Evolutionary conservation across 1,284 basidiomycete genomes (phyloP).

Genomic region (Ceratobasidium sp.): DNA sequence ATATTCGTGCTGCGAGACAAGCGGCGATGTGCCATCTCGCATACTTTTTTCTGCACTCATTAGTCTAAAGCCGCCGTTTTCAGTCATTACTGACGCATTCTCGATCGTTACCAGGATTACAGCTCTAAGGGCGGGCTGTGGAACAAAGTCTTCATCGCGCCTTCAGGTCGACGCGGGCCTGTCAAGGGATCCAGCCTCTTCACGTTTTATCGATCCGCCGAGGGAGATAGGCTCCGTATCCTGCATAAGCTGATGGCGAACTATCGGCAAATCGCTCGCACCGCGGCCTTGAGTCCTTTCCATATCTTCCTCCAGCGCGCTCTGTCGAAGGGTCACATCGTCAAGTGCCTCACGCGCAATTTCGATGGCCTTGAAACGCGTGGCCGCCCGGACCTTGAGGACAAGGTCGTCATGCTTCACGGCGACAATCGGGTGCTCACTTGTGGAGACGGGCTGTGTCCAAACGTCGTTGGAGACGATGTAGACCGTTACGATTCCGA

Average conservation of each 20-base stretch:
- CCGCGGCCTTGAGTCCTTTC: background rate
- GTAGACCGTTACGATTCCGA: background rate
- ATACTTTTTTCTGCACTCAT: background rate
- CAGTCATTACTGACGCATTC: no score
- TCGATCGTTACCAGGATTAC: background rate
- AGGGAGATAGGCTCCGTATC: background rate
- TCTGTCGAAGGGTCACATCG: background rate
- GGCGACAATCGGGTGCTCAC: background rate
- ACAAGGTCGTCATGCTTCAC: background rate
- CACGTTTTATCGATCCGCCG: background rate
- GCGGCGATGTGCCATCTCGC: no score
- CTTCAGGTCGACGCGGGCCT: no score
- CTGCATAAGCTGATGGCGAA: background rate
- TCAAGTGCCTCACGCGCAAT: background rate
- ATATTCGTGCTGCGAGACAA: no score
- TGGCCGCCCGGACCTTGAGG: background rate
- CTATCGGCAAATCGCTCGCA: background rate
- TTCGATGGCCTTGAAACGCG: slow-evolving; percentile 20
- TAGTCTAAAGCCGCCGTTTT: no score
- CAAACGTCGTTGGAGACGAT: background rate
- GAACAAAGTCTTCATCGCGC: background rate
- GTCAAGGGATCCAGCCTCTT: background rate
- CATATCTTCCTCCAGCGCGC: background rate
- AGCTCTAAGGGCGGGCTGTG: background rate
- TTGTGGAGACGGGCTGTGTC: background rate